Evolutionary conservation across 169 alveolate species (phyloP), one percentile per base, ranked within the genome.

Genomic region (Cytauxzoon felis): DNA sequence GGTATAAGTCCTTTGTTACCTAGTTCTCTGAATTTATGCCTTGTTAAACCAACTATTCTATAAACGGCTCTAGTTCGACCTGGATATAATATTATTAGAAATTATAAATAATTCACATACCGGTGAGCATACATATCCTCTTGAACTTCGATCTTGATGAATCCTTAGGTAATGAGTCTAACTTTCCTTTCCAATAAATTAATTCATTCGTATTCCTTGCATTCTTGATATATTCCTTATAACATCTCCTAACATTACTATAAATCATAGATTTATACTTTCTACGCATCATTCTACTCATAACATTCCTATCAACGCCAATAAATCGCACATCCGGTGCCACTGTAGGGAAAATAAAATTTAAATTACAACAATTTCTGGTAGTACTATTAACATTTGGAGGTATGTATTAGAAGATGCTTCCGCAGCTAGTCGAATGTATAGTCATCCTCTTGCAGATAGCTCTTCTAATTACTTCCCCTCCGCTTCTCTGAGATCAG

Each of bases 1-100:
- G 91, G 91, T 19, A 85, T 70, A 45, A 70, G 71, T 49, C 87
- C 81, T 49, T 62, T 50, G 53, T 80, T 64, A 33, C 75, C 83
- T 41, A 73, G 61, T 5, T 80, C 80, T 24, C 91, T 67, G 33
- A 84, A 78, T 57, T 69, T 64, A 70, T 85, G 91, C 38, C 91
- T 62, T 18, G 83, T 63, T 16, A 85, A 66, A 11, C 91, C 91
- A 43, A 85, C 64, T 27, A 80, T 51, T 30, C 86, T 16, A 62
- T 56, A 49, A 27, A 72, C 81, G 11, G 87, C 89, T 51, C 91
- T 51, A 34, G 88, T 78, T 30, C 91, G 21, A 4, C 91, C 90
- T 82, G 49, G 4, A 50, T 30, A 24, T 26, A 26, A 6, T 16
- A 13, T 42, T 24, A 6, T 45, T 48, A 23, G 26, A 4, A 5